Percentiles rank a stretch among this genome's conserved stretches.
Conservation (phyloP, 2,329 filamentous ascomycete species). For the Colletotrichum lini region DNA sequence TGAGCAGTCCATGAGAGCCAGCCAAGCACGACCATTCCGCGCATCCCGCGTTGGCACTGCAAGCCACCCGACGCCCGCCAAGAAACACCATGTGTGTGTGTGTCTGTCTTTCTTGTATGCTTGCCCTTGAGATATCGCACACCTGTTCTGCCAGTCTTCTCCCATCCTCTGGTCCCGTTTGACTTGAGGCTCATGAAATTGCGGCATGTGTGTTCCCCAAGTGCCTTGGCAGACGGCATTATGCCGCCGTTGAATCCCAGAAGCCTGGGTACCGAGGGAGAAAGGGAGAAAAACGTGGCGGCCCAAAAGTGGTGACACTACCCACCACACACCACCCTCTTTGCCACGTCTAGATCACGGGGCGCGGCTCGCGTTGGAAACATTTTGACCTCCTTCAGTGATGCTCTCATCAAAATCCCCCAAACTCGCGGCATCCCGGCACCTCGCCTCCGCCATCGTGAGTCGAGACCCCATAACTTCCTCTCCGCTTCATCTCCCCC, state of each 20-base stretch:
- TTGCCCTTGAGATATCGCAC: not conserved
- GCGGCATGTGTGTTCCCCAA: not conserved
- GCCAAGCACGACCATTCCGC: conserved; percentile 30
- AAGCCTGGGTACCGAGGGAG: not conserved
- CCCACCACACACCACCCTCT: not conserved
- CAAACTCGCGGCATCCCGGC: not conserved
- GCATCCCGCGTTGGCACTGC: conserved; percentile 34
- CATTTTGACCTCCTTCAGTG: not conserved
- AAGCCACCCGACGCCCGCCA: conserved; percentile 39
- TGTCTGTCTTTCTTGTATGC: not conserved
- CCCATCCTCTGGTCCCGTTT: not conserved
- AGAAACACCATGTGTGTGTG: conserved; percentile 7
- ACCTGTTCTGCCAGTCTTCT: not conserved
- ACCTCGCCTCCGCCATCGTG: conserved; percentile 5
- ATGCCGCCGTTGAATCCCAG: not conserved
- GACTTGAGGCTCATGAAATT: not conserved
- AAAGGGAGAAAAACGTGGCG: conserved; percentile 5
- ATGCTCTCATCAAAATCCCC: not conserved
- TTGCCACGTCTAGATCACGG: not conserved
- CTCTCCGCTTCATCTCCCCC: conserved; percentile 26
- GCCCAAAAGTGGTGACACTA: not conserved
- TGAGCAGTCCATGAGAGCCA: not conserved
- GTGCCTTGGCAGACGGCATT: conserved; percentile 14
- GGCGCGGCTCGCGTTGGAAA: not conserved
- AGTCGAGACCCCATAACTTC: conserved; percentile 17